These are phyloP conservation scores for Mortierella alpina DNA, from an alignment of 192 early-diverging fungal genomes.

Conservation along the genomic window DNA sequence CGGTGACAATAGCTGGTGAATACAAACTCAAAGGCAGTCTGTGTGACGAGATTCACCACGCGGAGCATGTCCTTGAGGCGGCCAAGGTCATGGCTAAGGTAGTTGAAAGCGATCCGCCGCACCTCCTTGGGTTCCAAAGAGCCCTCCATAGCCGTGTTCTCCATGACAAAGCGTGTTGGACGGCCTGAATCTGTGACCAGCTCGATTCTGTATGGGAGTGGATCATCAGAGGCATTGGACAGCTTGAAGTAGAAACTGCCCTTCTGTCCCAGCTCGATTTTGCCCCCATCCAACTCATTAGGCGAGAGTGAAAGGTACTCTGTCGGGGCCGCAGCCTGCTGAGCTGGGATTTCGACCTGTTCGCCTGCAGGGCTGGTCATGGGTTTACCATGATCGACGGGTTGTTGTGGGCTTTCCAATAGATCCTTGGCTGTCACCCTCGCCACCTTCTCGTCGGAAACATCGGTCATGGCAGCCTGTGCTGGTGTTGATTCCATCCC, in stretches of 20 bases:
- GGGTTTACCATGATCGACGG: too few relatives aligned
- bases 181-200: background rate
- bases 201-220: constrained; percentile 50
- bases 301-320: constrained; percentile 58
- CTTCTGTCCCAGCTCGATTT: constrained; percentile 59
- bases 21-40: constrained; percentile 47
- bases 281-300: constrained; percentile 61
- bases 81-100: constrained; percentile 62
- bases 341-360: background rate
- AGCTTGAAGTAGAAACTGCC: constrained; percentile 66
- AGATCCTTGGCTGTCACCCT: background rate
- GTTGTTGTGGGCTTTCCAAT: too few relatives aligned
- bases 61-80: constrained; percentile 62
- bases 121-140: constrained; percentile 64
- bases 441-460: background rate
- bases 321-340: background rate
- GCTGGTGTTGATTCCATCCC: constrained; percentile 1
- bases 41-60: constrained; percentile 56
- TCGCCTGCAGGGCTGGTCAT: too few relatives aligned
- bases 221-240: constrained; percentile 48
- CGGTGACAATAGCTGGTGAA: constrained; percentile 67
- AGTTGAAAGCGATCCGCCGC: constrained; percentile 65
- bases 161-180: constrained; percentile 35
- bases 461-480: background rate
- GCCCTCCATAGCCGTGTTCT: constrained; percentile 38